Evolutionary conservation across 2,329 filamentous ascomycete genomes (phyloP).

Genomic region (Botrytis byssoidea): DNA sequence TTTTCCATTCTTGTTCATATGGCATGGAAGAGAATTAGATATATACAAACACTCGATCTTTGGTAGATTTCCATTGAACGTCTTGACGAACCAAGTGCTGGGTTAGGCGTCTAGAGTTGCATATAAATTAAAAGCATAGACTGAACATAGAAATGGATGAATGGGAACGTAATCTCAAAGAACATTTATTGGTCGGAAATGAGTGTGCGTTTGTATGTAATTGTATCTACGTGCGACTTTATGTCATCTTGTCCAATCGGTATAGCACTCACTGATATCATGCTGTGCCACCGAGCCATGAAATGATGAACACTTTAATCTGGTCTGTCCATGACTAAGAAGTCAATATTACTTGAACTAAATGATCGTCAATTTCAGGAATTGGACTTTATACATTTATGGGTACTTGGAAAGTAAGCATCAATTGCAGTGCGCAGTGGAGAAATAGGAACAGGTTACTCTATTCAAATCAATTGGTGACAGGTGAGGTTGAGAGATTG

Average conservation of each 20-base stretch:
- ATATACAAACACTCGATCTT: constrained; percentile 17
- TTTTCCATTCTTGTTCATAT: constrained; percentile 17
- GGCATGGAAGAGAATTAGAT: constrained; percentile 7
- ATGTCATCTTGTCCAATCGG: background rate
- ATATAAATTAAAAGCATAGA: constrained; percentile 8
- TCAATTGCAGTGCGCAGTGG: background rate
- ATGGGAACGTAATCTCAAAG: background rate
- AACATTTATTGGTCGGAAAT: background rate
- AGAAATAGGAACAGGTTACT: background rate
- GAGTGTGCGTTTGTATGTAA: background rate
- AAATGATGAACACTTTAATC: background rate
- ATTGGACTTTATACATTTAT: background rate
- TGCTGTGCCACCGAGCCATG: background rate
- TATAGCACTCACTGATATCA: background rate
- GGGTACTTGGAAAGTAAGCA: background rate
- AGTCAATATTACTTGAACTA: background rate
- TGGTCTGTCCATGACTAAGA: background rate
- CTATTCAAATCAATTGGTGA: background rate
- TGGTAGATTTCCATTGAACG: constrained; percentile 19
- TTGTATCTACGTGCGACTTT: background rate
- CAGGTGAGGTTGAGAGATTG: background rate
- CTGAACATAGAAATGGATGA: constrained; percentile 5
- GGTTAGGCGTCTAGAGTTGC: constrained; percentile 19
- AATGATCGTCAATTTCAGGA: background rate
- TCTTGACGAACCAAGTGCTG: constrained; percentile 20